Base-by-base conservation (phyloP, 2,329 filamentous ascomycete genomes). In the Penicillium hordei region DNA sequence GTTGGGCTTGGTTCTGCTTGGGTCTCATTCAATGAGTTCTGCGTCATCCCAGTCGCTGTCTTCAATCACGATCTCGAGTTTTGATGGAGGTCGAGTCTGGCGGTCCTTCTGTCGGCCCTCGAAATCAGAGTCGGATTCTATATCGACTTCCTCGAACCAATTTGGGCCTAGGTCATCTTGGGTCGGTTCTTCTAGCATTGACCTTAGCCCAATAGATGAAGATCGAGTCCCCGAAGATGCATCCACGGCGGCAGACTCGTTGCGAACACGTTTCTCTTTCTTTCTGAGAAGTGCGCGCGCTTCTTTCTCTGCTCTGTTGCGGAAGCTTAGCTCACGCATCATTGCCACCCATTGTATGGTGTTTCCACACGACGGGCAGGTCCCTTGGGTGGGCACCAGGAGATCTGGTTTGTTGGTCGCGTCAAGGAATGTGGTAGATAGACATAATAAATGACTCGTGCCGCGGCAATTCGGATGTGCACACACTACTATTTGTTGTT, bases 301-400 rank as follows among this genome's bases (percentile, higher is more conserved):
- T 63, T 92, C 88, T 57, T 89, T 88, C 54, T 82, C 75, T 0
- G 89, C 92, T 25, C 90, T 83, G 36, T 85, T 79, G 33, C 93
- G 83, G 48, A 96, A 76, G 50, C 83, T 94, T 65, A 96, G 75
- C 70, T 96, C 93, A 70, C 87, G 93, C 78, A 95, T 89, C 76
- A 97, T 84, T 48, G 89, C 84, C 0, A 81, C 79, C 93, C 93
- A 97, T 50, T 80, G 72, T 2, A 92, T 76, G 5, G 79, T 73
- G 0, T 79, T 78, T 1, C 80, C 75, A 69, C 93, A 97, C 21
- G 77, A 76, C 0, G 91, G 91, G 75, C 93, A 97, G 2, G 67
- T 73, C 2, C 91, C 92, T 34, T 80, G 70, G 1, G 83, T 79
- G 0, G 93, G 93, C 1, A 96, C 69, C 1, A 96, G 67, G 1